These are phyloP conservation scores for Hypholoma sublateritium DNA, from an alignment of 768 basidiomycete genomes.

Conservation along the genomic window DNA sequence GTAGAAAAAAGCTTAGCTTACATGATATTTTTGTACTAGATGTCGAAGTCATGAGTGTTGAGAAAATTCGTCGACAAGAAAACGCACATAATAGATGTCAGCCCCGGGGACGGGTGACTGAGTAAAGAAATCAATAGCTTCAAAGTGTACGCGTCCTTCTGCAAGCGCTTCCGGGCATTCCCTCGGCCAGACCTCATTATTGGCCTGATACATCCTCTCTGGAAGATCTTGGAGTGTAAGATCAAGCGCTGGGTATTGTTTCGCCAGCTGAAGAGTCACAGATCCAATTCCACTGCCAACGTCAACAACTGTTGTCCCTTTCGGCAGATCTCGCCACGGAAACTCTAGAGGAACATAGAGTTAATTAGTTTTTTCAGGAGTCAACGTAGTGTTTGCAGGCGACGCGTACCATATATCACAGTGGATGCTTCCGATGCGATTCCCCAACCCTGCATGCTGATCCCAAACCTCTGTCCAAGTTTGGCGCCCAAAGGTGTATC, in stretches of 20 bases:
- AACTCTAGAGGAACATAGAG: slow-evolving; percentile 23
- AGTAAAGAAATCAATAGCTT: slow-evolving; percentile 39
- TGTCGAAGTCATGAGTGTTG: background rate
- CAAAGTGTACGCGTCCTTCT: slow-evolving; percentile 35
- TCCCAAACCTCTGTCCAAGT: slow-evolving; percentile 26
- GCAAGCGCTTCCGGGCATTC: slow-evolving; percentile 35
- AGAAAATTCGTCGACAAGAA: no score
- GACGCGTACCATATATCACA: slow-evolving; percentile 25
- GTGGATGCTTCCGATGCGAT: slow-evolving; percentile 28
- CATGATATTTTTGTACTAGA: background rate
- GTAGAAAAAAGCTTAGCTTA: background rate
- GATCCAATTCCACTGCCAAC: slow-evolving; percentile 40
- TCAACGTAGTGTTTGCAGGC: background rate
- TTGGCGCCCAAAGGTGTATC: slow-evolving; percentile 15
- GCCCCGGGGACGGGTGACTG: slow-evolving; percentile 33
- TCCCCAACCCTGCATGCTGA: slow-evolving; percentile 35
- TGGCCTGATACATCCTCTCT: slow-evolving; percentile 28
- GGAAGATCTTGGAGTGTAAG: slow-evolving; percentile 38
- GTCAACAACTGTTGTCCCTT: slow-evolving; percentile 34
- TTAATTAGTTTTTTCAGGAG: background rate
- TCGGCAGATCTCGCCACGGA: slow-evolving; percentile 29
- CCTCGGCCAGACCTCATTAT: slow-evolving; percentile 33
- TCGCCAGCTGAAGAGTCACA: slow-evolving; percentile 32
- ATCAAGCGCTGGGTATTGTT: slow-evolving; percentile 31
- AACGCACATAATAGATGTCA: slow-evolving; percentile 43